phyloP scores from a whole-genome alignment of 1,284 basidiomycete genomes.

The Tremellales sp. region DNA sequence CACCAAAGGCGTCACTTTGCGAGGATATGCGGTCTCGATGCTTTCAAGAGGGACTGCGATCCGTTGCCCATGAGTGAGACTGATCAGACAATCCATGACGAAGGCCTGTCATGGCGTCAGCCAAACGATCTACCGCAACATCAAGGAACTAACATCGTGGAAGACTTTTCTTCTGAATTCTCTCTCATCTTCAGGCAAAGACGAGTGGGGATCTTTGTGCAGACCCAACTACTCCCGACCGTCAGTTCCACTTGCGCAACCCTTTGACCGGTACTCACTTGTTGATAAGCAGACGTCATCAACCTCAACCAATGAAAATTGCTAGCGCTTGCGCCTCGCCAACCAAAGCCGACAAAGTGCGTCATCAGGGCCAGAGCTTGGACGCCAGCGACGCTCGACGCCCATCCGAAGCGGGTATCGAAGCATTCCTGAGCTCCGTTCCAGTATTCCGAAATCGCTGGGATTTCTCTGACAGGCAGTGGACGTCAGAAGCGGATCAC shows the following conservation, averaged over 20 bases:
- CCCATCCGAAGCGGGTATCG: constrained; percentile 43
- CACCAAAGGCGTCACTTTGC: constrained; percentile 10
- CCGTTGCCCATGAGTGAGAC: constrained; percentile 40
- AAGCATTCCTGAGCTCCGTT: constrained; percentile 41
- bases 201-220: constrained; percentile 41
- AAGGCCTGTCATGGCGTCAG: constrained; percentile 14
- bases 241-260: no score
- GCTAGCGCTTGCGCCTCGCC: constrained; percentile 35
- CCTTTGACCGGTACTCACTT: constrained; percentile 22
- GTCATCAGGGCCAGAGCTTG: constrained; percentile 37
- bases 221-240: constrained; percentile 35
- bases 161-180: constrained; percentile 42
- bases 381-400: constrained; percentile 37
- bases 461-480: constrained; percentile 18
- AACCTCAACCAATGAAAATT: constrained; percentile 43
- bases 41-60: constrained; percentile 34
- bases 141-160: constrained; percentile 26
- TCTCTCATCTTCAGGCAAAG: constrained; percentile 31
- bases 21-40: constrained; percentile 36
- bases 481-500: background rate
- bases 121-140: background rate
- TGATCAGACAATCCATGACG: constrained; percentile 36
- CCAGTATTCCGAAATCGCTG: constrained; percentile 35
- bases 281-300: constrained; percentile 38
- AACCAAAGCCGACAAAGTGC: constrained; percentile 41